Evolutionary conservation across 2,329 filamentous ascomycete species (phyloP).

Genomic region (Ophiosphaerella narmari): DNA sequence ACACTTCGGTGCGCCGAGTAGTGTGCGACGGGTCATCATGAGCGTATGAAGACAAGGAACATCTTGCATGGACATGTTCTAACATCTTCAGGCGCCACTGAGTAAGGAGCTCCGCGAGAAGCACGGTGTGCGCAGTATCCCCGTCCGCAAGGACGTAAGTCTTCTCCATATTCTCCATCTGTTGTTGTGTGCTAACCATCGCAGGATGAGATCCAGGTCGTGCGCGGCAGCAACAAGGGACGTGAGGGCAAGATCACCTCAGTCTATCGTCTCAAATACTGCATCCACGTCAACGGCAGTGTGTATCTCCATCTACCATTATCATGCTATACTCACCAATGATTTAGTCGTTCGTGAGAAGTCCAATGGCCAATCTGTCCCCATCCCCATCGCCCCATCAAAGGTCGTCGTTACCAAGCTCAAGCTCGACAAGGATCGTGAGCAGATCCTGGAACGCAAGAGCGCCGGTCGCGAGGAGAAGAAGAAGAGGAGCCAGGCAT

Average conservation of each 20-base stretch:
- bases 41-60: slow-evolving; percentile 68
- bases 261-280: slow-evolving; percentile 82
- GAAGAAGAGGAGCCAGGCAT: slow-evolving; percentile 66
- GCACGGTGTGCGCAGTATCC: slow-evolving; percentile 92
- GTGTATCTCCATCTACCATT: slow-evolving; percentile 18
- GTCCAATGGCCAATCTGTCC: slow-evolving; percentile 93
- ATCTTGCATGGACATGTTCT: slow-evolving; percentile 34
- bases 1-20: slow-evolving; percentile 95
- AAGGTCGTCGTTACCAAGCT: slow-evolving; percentile 99
- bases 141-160: slow-evolving; percentile 83
- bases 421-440: slow-evolving; percentile 95
- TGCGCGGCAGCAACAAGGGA: slow-evolving; percentile 94
- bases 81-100: slow-evolving; percentile 45
- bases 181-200: slow-evolving; percentile 32
- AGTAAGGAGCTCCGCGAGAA: slow-evolving; percentile 92
- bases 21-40: slow-evolving; percentile 95
- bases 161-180: slow-evolving; percentile 41
- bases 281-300: slow-evolving; percentile 90
- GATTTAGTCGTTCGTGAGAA: slow-evolving; percentile 83
- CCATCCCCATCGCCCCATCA: slow-evolving; percentile 91
- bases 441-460: slow-evolving; percentile 85
- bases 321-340: slow-evolving; percentile 24
- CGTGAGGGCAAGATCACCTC: slow-evolving; percentile 97
- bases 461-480: slow-evolving; percentile 76
- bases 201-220: slow-evolving; percentile 81